phyloP scores from a whole-genome alignment of 495 filamentous ascomycete genomes.

The Glutinoglossum americanum region DNA sequence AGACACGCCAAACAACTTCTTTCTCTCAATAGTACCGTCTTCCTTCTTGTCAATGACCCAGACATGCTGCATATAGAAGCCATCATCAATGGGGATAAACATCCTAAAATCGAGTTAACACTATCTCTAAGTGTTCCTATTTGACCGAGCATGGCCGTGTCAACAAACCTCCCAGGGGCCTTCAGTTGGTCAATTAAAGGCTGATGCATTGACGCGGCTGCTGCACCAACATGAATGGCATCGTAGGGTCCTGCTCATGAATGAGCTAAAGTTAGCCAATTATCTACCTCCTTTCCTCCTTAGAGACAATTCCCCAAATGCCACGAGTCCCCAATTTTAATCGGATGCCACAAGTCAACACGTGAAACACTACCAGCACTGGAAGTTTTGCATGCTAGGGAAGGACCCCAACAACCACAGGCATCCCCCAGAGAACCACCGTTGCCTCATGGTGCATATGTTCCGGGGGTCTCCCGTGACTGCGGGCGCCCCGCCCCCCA shows the following conservation, averaged over 20 bases:
- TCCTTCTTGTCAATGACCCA: slow-evolving; percentile 79
- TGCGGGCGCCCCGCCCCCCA: too few relatives aligned
- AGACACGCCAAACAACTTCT: slow-evolving; percentile 60
- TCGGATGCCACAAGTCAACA: too few relatives aligned
- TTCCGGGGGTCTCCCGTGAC: too few relatives aligned
- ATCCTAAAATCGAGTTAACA: slow-evolving; percentile 21
- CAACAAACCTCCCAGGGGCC: slow-evolving; percentile 37
- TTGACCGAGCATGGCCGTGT: not conserved
- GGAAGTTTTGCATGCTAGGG: too few relatives aligned
- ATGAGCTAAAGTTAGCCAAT: not conserved
- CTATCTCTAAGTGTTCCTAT: not conserved
- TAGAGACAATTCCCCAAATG: too few relatives aligned
- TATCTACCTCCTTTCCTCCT: too few relatives aligned
- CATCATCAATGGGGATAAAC: slow-evolving; percentile 66
- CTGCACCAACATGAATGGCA: slow-evolving; percentile 91
- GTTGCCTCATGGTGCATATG: too few relatives aligned
- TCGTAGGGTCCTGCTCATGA: slow-evolving; percentile 36
- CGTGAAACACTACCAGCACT: too few relatives aligned
- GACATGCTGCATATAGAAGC: slow-evolving; percentile 42
- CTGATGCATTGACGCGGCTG: slow-evolving; percentile 50
- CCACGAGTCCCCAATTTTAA: too few relatives aligned
- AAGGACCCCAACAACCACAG: too few relatives aligned
- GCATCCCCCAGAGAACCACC: too few relatives aligned
- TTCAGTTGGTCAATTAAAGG: slow-evolving; percentile 58
- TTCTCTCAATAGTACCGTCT: slow-evolving; percentile 49